Percentiles rank a stretch among this genome's conserved stretches.
phyloP scores from a whole-genome alignment of 345 rosid genomes.

The Adansonia digitata region DNA sequence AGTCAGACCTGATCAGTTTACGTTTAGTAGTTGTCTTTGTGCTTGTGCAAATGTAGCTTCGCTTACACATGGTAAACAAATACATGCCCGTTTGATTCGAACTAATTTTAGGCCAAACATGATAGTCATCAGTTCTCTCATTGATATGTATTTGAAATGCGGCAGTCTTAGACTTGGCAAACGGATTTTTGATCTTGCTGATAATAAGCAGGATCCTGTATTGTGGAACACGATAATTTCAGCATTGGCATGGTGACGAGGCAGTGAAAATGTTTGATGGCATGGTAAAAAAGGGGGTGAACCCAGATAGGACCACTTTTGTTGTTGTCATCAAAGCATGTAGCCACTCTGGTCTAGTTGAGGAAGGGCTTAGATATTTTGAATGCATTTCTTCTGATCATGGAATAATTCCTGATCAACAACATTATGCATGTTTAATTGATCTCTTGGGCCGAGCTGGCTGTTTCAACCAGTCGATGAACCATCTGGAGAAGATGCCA shows the following conservation, averaged over 20 bases:
- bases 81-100: slow-evolving; percentile 55
- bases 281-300: slow-evolving; percentile 44
- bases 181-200: slow-evolving; percentile 44
- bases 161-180: slow-evolving; percentile 44
- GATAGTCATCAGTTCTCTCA: slow-evolving; percentile 66
- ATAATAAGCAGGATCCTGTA: slow-evolving; percentile 46
- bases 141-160: slow-evolving; percentile 85
- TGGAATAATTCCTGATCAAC: slow-evolving; percentile 52
- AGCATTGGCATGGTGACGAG: slow-evolving; percentile 54
- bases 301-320: slow-evolving; percentile 60
- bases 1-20: slow-evolving; percentile 61
- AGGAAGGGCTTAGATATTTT: slow-evolving; percentile 58
- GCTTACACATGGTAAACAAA: slow-evolving; percentile 63
- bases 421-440: slow-evolving; percentile 69
- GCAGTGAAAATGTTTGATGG: slow-evolving; percentile 43
- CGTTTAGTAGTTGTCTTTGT: slow-evolving; percentile 73
- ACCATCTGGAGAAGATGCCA: slow-evolving; percentile 45
- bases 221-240: slow-evolving; percentile 87
- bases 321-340: slow-evolving; percentile 61
- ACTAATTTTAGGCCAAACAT: slow-evolving; percentile 46
- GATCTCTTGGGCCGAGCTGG: slow-evolving; percentile 75
- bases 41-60: slow-evolving; percentile 69
- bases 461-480: slow-evolving; percentile 40
- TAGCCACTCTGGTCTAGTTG: slow-evolving; percentile 59
- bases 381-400: slow-evolving; percentile 39